These are phyloP conservation scores for Yamadazyma scolyti DNA, from an alignment of 805 yeast genomes.

Conservation along the genomic window DNA sequence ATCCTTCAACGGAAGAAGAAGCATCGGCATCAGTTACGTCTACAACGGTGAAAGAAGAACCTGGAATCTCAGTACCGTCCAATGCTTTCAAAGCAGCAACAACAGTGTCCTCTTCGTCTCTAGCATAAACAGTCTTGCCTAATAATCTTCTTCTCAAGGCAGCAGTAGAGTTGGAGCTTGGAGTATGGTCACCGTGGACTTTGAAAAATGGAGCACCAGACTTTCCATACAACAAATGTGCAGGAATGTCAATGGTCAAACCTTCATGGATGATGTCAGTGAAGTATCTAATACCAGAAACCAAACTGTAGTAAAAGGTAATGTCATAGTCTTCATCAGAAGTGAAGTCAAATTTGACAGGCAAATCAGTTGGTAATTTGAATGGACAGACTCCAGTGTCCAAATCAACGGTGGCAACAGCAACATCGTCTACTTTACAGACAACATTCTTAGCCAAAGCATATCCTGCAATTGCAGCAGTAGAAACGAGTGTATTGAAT, in stretches of 20 bases:
- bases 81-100: conserved; percentile 14
- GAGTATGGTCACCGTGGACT: conserved; percentile 21
- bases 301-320: conserved; percentile 31
- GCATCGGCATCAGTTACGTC: conserved; percentile 15
- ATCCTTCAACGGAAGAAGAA: conserved; percentile 11
- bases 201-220: conserved; percentile 25
- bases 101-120: conserved; percentile 31
- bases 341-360: conserved; percentile 22
- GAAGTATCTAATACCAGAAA: conserved; percentile 21
- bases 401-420: conserved; percentile 34
- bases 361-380: conserved; percentile 24
- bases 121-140: conserved; percentile 17
- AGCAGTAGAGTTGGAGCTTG: conserved; percentile 36
- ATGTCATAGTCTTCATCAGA: conserved; percentile 27
- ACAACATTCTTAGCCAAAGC: conserved; percentile 29
- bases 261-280: conserved; percentile 33
- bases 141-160: conserved; percentile 38
- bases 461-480: conserved; percentile 14
- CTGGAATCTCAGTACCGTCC: conserved; percentile 19
- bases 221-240: conserved; percentile 22
- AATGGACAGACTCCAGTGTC: conserved; percentile 38
- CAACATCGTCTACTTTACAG: conserved; percentile 30
- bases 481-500: conserved; percentile 8
- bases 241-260: conserved; percentile 27
- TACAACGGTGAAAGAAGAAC: conserved; percentile 13